phyloP scores from a whole-genome alignment of 306 rosid species.

The Lathyrus aphaca region DNA sequence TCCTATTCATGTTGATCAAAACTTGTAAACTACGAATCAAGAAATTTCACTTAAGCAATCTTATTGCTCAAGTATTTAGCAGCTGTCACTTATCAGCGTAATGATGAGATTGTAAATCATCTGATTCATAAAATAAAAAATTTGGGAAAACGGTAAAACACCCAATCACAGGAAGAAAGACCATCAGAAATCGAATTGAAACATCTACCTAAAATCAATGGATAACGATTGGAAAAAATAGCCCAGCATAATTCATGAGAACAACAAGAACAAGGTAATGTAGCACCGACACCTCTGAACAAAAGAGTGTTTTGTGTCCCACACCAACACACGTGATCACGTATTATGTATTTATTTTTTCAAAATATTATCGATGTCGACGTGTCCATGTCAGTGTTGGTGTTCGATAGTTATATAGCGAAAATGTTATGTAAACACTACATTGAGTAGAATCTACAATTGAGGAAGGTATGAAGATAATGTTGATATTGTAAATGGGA shows the following conservation, averaged over 20 bases:
- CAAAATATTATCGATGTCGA: no score
- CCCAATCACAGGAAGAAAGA: slow-evolving; percentile 10
- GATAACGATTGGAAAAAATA: not conserved
- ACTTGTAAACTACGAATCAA: slow-evolving; percentile 11
- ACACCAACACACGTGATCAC: no score
- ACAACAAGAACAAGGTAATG: not conserved
- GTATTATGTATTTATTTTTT: no score
- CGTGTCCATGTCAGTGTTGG: no score
- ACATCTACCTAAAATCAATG: no score
- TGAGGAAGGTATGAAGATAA: slow-evolving; percentile 15
- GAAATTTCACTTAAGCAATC: slow-evolving; percentile 25
- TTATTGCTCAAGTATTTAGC: slow-evolving; percentile 13
- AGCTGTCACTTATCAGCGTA: slow-evolving; percentile 4
- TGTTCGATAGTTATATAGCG: not conserved
- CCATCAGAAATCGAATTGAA: slow-evolving; percentile 5
- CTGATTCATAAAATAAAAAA: slow-evolving; percentile 7
- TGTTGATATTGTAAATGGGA: slow-evolving; percentile 9
- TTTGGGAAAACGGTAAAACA: no score
- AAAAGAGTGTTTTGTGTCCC: no score
- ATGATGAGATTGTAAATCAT: slow-evolving; percentile 20
- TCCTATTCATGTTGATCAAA: slow-evolving; percentile 7
- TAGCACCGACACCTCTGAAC: no score
- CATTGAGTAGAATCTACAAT: slow-evolving; percentile 3
- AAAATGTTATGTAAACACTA: not conserved
- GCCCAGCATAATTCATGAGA: slow-evolving; percentile 7